phyloP scores from a whole-genome alignment of 2,329 filamentous ascomycete species.

The Sclerotinia glacialis region DNA sequence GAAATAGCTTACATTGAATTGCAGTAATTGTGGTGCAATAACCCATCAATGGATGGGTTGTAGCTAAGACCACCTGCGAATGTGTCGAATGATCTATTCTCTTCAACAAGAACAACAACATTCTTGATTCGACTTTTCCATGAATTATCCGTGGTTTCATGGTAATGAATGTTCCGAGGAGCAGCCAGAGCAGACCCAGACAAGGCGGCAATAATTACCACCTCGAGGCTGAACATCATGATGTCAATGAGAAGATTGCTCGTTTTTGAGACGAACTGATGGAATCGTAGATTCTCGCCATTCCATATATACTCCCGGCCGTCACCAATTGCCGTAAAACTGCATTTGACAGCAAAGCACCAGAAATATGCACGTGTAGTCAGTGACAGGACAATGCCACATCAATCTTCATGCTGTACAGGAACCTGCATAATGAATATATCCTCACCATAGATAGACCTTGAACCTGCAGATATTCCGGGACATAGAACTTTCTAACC shows the following conservation, averaged over 20 bases:
- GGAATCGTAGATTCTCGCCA: background rate
- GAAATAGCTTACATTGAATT: conserved; percentile 41
- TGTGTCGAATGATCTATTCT: conserved; percentile 44
- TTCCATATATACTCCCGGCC: conserved; percentile 9
- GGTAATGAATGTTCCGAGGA: conserved; percentile 25
- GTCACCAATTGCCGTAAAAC: background rate
- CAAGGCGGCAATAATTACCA: conserved; percentile 25
- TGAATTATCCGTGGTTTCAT: conserved; percentile 21
- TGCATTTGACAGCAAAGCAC: background rate
- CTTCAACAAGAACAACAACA: conserved; percentile 47
- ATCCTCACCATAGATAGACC: background rate
- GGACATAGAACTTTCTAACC: conserved; percentile 16
- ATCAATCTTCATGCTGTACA: background rate
- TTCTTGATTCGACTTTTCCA: conserved; percentile 47
- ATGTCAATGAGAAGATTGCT: background rate
- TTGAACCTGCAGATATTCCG: conserved; percentile 14
- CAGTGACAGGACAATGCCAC: conserved; percentile 17
- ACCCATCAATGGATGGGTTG: conserved; percentile 41
- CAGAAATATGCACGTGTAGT: conserved; percentile 17
- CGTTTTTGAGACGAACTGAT: background rate
- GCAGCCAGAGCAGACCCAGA: conserved; percentile 29
- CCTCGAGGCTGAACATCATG: conserved; percentile 19
- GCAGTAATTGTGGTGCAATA: conserved; percentile 42
- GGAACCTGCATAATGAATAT: background rate
- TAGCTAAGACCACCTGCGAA: conserved; percentile 44